Base-by-base conservation (phyloP, 352 stramenopile genomes). In the Phytophthora sansomeana region DNA sequence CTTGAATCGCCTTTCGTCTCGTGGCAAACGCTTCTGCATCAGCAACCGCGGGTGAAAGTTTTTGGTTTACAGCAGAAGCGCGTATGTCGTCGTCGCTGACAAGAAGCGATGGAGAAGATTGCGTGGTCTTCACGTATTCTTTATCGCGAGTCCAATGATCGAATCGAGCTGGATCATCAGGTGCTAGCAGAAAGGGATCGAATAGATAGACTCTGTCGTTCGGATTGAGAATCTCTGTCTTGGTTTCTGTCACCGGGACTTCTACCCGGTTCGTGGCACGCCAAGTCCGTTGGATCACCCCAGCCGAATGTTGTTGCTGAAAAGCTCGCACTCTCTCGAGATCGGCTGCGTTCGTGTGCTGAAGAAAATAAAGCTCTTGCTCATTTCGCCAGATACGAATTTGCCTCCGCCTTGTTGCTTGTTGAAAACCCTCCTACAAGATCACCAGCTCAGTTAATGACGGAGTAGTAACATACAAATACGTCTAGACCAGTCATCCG, bases 301-400 rank as follows among this genome's bases (percentile, higher is more conserved):
- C 58, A 0, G 83, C 81, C 3, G 69, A 67, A 4, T 78, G 67
- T 4, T 73, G 60, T 41, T 73, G 66, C 68, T 86, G 83, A 26
- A 91, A 84, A 30, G 11, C 47, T 24, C 70, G 72, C 28, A 93
- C 67, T 21, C 39, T 51, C 28, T 89, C 76, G 8, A 88, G 65
- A 35, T 85, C 66, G 19, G 74, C 67, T 29, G 80, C 63, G 8
- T 74, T 85, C 24, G 79, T 91, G 44, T 80, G 68, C 36, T 86
- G 76, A 51, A 93, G 71, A 43, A 92, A 92, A 28, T 83, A 78
- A 13, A 92, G 74, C 24, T 89, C 74, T 39, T 91, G 80, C 56
- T 91, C 80, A 50, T 83, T 75, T n/a, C 72, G 74, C 77, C 74
- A 85, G 29, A 93, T 81, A 19, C 83, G 77, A 21, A 74, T 58